Evolutionary conservation across 163 green algal species (phyloP).

Genomic region (Picocystis sp.): DNA sequence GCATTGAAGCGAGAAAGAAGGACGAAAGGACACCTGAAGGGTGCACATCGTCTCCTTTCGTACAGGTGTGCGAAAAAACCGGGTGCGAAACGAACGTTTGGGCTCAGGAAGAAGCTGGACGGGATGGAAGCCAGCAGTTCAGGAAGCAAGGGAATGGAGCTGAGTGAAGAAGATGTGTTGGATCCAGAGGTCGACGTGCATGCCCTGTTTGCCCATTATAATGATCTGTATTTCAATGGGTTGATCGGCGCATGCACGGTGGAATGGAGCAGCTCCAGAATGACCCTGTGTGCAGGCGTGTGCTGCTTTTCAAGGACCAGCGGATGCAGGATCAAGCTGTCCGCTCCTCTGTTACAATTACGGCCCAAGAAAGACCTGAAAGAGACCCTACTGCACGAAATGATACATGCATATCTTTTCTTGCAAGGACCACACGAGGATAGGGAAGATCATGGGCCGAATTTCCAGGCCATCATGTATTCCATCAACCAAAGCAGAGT

Average conservation of each 20-base stretch:
- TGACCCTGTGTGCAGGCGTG: conserved; percentile 20
- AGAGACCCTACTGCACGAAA: conserved; percentile 63
- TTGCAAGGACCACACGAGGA: conserved; percentile 33
- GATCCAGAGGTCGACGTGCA: conserved; percentile 33
- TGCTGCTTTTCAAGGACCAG: background rate
- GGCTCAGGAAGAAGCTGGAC: no score
- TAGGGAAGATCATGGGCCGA: conserved; percentile 34
- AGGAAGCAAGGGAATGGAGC: no score
- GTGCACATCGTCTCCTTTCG: no score
- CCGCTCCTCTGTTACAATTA: conserved; percentile 61
- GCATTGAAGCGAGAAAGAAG: no score
- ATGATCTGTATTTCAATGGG: conserved; percentile 35
- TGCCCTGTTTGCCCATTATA: conserved; percentile 40
- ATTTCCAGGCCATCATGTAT: conserved; percentile 42
- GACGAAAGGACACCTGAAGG: no score
- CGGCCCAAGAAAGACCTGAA: conserved; percentile 56
- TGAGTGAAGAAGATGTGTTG: conserved; percentile 14
- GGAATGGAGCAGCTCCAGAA: conserved; percentile 30
- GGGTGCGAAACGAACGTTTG: no score
- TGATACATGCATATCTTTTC: conserved; percentile 76
- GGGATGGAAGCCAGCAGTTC: no score
- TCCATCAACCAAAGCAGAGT: conserved; percentile 45
- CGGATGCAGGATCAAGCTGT: conserved; percentile 54
- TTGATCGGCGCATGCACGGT: conserved; percentile 24
- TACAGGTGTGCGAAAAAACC: no score